Evolutionary conservation across 768 basidiomycete genomes (phyloP).

Genomic region (Kwoniella sp.): DNA sequence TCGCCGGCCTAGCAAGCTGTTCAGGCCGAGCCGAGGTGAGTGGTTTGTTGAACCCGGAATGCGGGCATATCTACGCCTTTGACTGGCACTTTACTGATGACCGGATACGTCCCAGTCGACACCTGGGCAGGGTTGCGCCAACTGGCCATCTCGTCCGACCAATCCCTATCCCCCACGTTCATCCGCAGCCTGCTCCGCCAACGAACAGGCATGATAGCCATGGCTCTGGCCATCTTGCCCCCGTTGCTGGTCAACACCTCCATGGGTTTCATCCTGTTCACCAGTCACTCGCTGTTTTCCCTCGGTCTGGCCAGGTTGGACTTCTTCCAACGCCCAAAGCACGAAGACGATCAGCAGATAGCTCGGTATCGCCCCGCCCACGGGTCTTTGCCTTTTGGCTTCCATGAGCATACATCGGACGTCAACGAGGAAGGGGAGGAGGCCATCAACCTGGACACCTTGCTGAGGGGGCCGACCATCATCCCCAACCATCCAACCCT

Average conservation of each 20-base stretch:
- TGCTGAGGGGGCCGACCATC: constrained; percentile 31
- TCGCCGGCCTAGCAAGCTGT: constrained; percentile 45
- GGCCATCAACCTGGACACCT: constrained; percentile 23
- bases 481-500: constrained; percentile 44
- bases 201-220: constrained; percentile 30
- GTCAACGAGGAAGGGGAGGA: constrained; percentile 18
- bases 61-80: no score
- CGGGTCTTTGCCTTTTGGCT: background rate
- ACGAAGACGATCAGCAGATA: background rate
- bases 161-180: constrained; percentile 40
- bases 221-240: constrained; percentile 39
- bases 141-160: constrained; percentile 42
- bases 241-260: constrained; percentile 45
- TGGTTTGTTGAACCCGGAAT: no score
- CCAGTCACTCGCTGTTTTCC: constrained; percentile 45
- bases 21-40: constrained; percentile 42
- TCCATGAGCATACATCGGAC: background rate
- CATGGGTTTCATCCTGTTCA: constrained; percentile 47
- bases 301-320: constrained; percentile 26
- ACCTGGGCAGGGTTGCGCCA: constrained; percentile 43
- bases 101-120: constrained; percentile 42
- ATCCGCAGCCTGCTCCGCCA: constrained; percentile 35
- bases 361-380: constrained; percentile 1
- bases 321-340: constrained; percentile 24
- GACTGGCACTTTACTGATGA: background rate